Evolutionary conservation across 192 early-diverging fungal species (phyloP), one percentile per base, ranked within the genome.

Genomic region (Linnemannia elongata): DNA sequence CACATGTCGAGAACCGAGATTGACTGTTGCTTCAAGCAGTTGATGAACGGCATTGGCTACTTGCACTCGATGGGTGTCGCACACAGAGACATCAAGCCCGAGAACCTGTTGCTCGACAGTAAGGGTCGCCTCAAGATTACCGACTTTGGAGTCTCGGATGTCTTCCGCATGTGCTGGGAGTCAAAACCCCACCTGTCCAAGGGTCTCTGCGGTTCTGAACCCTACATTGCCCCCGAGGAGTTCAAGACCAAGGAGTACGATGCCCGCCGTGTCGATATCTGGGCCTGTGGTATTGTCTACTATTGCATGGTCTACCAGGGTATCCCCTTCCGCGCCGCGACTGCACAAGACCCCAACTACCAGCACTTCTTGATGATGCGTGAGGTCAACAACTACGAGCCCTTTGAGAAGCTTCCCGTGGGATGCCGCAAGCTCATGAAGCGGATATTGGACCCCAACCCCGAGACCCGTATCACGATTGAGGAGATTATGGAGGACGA

Each of bases 61-160:
- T 88, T 99, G 52, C 98, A 99, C 87, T 92, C 92, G 15, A 93
- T 97, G 89, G 98, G 98, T 76, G 98, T 99, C 30, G 97, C 97
- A 54, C 98, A 99, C 89, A 42, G 94, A 70, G 94, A 96, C 73
- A 93, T 95, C 85, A 95, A 94, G 88, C 93, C 94, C 36, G 93
- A 99, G 90, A 99, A 99, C 89, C 76, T 99, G 52, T 89, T 99
- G 12, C 83, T 99, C 82, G 96, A 97, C 77, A 90, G 88, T 12
- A 88, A 92, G 57, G 94, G 95, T 72, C 93, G 92, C 22, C 81
- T 99, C 80, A 99, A 99, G 89, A 97, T 99, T 80, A 97, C 98
- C 9, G 98, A 99, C 90, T 99, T 99, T 93, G 98, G 98, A 75
- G 97, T 99, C 17, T 96, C 96, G 1, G 96, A 97, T 85, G 98